Evolutionary conservation across 495 filamentous ascomycete genomes (phyloP).

Genomic region (Cercophora samala): DNA sequence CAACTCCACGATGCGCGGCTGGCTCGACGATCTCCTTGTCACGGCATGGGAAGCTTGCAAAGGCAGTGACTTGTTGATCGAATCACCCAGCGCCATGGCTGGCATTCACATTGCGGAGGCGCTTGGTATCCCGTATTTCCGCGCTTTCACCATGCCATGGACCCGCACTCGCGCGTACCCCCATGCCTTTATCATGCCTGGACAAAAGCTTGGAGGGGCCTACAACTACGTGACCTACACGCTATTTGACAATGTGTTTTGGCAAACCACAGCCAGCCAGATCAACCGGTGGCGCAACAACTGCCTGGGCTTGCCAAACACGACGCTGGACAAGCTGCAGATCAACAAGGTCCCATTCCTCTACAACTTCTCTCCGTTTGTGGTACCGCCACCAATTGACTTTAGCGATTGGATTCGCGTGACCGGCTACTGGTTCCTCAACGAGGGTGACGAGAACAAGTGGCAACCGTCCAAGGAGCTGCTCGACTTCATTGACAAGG

Average conservation of each 20-base stretch:
- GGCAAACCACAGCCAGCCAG: slow-evolving; percentile 87
- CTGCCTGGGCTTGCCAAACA: slow-evolving; percentile 71
- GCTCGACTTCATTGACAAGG: slow-evolving; percentile 72
- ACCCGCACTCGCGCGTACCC: slow-evolving; percentile 93
- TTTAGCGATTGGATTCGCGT: slow-evolving; percentile 97
- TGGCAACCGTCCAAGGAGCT: slow-evolving; percentile 77
- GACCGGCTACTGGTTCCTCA: slow-evolving; percentile 96
- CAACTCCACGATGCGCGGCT: slow-evolving; percentile 83
- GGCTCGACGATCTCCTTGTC: slow-evolving; percentile 82
- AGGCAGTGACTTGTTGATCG: slow-evolving; percentile 84
- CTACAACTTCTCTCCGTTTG: slow-evolving; percentile 92
- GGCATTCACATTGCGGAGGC: slow-evolving; percentile 99
- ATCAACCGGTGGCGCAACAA: slow-evolving; percentile 91
- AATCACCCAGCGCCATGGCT: slow-evolving; percentile 95
- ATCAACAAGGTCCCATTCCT: slow-evolving; percentile 94
- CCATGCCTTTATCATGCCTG: slow-evolving; percentile 94
- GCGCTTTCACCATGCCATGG: slow-evolving; percentile 99
- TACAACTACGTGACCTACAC: slow-evolving; percentile 97
- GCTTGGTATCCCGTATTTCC: slow-evolving; percentile 89
- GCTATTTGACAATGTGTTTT: slow-evolving; percentile 96
- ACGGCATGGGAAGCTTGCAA: slow-evolving; percentile 87
- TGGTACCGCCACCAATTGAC: slow-evolving; percentile 88
- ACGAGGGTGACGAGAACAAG: slow-evolving; percentile 60
- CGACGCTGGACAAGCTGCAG: slow-evolving; percentile 86
- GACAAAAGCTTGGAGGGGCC: slow-evolving; percentile 86